phyloP scores from a whole-genome alignment of 2,329 filamentous ascomycete genomes.

The Aspergillus piperis region DNA sequence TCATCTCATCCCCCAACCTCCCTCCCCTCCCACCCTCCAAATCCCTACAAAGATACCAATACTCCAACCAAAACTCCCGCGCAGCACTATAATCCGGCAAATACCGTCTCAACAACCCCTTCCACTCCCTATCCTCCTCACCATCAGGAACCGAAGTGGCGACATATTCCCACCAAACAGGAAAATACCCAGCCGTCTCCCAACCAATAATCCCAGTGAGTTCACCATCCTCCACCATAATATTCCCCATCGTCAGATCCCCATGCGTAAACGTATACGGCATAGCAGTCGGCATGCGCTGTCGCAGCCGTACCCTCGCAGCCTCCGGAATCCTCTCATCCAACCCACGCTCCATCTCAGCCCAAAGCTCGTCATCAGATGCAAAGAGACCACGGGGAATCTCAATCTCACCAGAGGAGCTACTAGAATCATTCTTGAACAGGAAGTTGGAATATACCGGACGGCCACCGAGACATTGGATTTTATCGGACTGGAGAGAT shows the following conservation, averaged over 20 bases:
- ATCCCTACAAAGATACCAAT: constrained; percentile 18
- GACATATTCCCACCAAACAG: constrained; percentile 41
- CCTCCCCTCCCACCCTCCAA: not conserved
- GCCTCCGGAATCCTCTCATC: constrained; percentile 4
- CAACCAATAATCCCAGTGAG: constrained; percentile 46
- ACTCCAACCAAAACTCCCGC: constrained; percentile 23
- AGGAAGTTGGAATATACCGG: constrained; percentile 17
- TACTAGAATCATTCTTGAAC: constrained; percentile 3
- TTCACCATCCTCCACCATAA: constrained; percentile 41
- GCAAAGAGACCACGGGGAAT: constrained; percentile 3
- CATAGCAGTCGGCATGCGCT: constrained; percentile 20
- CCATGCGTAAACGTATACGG: constrained; percentile 45
- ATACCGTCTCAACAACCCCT: constrained; percentile 19
- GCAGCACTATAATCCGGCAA: constrained; percentile 23
- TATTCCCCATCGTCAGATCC: constrained; percentile 41
- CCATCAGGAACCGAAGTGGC: constrained; percentile 16
- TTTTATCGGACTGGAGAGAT: constrained; percentile 15
- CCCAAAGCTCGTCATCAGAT: constrained; percentile 19
- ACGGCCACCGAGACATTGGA: constrained; percentile 17
- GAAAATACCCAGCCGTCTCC: constrained; percentile 42
- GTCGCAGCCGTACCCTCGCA: constrained; percentile 10
- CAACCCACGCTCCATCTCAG: constrained; percentile 14
- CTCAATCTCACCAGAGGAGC: too few species aligned
- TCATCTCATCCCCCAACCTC: too few species aligned
- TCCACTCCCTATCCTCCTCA: constrained; percentile 25